Conservation (phyloP, 805 yeast genomes). For the Candida rishiriensis region DNA sequence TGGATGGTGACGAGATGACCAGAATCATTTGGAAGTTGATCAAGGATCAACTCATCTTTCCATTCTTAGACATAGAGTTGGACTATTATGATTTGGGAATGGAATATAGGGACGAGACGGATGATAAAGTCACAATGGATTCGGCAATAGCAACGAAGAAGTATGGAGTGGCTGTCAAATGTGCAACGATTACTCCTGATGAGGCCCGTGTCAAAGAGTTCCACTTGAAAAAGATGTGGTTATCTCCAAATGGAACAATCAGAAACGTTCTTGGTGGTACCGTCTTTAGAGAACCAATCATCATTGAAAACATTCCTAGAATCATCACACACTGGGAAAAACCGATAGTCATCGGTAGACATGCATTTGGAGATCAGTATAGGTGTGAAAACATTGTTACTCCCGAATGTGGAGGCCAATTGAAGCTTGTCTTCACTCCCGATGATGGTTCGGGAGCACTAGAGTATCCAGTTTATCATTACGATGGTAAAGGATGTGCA, state of each 20-base stretch:
- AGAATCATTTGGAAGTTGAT: constrained; percentile 77
- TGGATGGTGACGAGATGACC: constrained; percentile 87
- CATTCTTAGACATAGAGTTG: constrained; percentile 68
- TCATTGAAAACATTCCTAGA: constrained; percentile 68
- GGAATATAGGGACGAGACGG: constrained; percentile 61
- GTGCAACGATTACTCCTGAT: constrained; percentile 85
- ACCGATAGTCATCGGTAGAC: constrained; percentile 83
- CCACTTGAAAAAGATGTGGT: constrained; percentile 74
- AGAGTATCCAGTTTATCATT: constrained; percentile 54
- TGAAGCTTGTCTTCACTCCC: constrained; percentile 65
- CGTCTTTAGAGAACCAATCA: constrained; percentile 80
- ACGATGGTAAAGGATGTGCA: constrained; percentile 67
- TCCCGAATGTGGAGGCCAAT: constrained; percentile 55
- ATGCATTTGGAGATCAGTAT: constrained; percentile 81
- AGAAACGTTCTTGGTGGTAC: constrained; percentile 80
- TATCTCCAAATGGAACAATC: constrained; percentile 81
- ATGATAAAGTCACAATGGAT: constrained; percentile 71
- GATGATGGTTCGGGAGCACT: constrained; percentile 47
- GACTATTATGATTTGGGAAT: constrained; percentile 74
- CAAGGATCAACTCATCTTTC: constrained; percentile 61
- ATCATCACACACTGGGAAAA: constrained; percentile 76
- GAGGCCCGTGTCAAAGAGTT: constrained; percentile 77
- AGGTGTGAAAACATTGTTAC: constrained; percentile 72
- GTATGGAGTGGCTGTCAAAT: constrained; percentile 77
- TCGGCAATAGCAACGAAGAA: constrained; percentile 72